Conservation (phyloP, 176 grass and related monocot genomes). For the Otatea glauca region DNA sequence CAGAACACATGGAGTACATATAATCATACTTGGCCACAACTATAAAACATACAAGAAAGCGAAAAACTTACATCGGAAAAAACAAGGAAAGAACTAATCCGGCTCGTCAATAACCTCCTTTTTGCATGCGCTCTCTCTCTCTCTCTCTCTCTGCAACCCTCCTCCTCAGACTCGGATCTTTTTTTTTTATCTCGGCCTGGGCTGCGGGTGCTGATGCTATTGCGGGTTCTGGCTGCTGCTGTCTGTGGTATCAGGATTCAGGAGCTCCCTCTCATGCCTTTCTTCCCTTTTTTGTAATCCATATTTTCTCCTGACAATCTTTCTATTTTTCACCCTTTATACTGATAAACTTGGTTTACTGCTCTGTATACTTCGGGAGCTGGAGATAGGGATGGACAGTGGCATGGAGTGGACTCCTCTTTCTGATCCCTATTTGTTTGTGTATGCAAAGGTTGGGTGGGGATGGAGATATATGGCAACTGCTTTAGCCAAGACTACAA, state of each 20-base stretch:
- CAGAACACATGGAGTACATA: neutral
- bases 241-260: slow-evolving; percentile 35
- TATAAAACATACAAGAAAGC: neutral
- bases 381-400: slow-evolving; percentile 13
- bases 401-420: no score
- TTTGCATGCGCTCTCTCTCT: neutral
- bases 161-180: slow-evolving; percentile 15
- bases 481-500: neutral
- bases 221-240: slow-evolving; percentile 24
- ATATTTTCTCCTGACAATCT: slow-evolving; percentile 18
- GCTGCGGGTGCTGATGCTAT: neutral
- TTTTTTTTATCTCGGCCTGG: slow-evolving; percentile 18
- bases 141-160: neutral
- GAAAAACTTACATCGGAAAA: slow-evolving; percentile 15
- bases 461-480: neutral
- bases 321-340: neutral
- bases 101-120: slow-evolving; percentile 17
- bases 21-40: neutral
- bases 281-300: neutral
- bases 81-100: neutral
- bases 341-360: slow-evolving; percentile 1
- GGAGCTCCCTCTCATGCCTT: neutral
- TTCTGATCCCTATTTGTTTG: neutral
- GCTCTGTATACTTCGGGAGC: neutral
- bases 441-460: neutral